phyloP scores from a whole-genome alignment of 2,329 filamentous ascomycete species.

The Sphaerostilbella broomeana region DNA sequence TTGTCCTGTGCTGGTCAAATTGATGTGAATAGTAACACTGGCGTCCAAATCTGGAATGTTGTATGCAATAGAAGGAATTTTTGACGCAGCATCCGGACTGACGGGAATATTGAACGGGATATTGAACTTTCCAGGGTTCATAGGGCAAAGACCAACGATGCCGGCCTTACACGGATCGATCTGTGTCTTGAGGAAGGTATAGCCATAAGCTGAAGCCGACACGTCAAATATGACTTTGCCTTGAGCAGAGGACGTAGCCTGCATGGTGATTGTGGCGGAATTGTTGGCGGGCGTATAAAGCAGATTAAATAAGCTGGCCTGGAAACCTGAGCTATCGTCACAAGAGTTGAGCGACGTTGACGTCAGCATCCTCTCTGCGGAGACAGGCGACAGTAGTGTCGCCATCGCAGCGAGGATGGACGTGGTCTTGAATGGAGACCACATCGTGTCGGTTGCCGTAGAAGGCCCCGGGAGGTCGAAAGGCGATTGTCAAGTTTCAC shows the following conservation, averaged over 20 bases:
- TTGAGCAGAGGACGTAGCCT: slow-evolving; percentile 68
- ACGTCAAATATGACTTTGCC: slow-evolving; percentile 60
- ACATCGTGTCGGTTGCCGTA: slow-evolving; percentile 32
- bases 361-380: slow-evolving; percentile 58
- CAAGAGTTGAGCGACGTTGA: slow-evolving; percentile 76
- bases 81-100: slow-evolving; percentile 45
- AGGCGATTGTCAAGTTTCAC: background rate
- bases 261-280: slow-evolving; percentile 61
- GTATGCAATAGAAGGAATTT: slow-evolving; percentile 78
- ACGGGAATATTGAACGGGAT: slow-evolving; percentile 62
- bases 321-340: slow-evolving; percentile 71
- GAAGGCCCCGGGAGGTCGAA: background rate
- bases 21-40: slow-evolving; percentile 73
- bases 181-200: slow-evolving; percentile 54
- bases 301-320: slow-evolving; percentile 77
- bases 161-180: slow-evolving; percentile 66
- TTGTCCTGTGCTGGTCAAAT: slow-evolving; percentile 51
- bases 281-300: slow-evolving; percentile 64
- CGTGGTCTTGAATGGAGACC: slow-evolving; percentile 38
- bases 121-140: slow-evolving; percentile 75
- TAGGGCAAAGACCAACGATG: slow-evolving; percentile 75
- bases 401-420: slow-evolving; percentile 35
- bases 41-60: slow-evolving; percentile 86
- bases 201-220: slow-evolving; percentile 42
- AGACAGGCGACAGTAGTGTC: slow-evolving; percentile 34